phyloP scores from a whole-genome alignment of 768 basidiomycete species.

The Auriculariales sp. region DNA sequence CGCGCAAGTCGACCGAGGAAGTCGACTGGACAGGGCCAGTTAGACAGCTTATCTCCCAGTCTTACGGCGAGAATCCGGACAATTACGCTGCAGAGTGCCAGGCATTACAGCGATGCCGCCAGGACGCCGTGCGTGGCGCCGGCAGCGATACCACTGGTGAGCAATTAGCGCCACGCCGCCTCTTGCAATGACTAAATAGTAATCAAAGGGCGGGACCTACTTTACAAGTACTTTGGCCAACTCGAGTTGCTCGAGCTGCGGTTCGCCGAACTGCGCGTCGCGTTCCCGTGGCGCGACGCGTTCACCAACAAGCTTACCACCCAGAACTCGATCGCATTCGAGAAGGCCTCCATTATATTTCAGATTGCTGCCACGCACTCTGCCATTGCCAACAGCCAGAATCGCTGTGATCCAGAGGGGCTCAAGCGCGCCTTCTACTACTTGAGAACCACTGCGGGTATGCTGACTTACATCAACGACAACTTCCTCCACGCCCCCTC shows the following conservation, averaged over 20 bases:
- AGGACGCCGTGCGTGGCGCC: slow-evolving; percentile 92
- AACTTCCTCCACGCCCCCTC: slow-evolving; percentile 97
- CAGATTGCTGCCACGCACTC: slow-evolving; percentile 93
- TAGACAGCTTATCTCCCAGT: slow-evolving; percentile 70
- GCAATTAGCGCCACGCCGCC: slow-evolving; percentile 9
- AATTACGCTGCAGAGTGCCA: slow-evolving; percentile 75
- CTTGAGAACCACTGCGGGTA: slow-evolving; percentile 79
- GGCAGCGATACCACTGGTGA: slow-evolving; percentile 90
- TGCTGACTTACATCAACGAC: slow-evolving; percentile 98
- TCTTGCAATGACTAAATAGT: background rate
- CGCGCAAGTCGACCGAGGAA: slow-evolving; percentile 88
- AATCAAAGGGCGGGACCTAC: slow-evolving; percentile 62
- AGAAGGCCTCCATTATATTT: slow-evolving; percentile 95
- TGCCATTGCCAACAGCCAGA: slow-evolving; percentile 74
- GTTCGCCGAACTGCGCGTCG: slow-evolving; percentile 91
- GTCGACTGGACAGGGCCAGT: slow-evolving; percentile 93
- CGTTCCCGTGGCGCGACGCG: slow-evolving; percentile 94
- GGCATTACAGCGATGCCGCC: slow-evolving; percentile 75
- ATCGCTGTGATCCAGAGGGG: slow-evolving; percentile 79
- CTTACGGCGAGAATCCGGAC: slow-evolving; percentile 88
- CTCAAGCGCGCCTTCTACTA: slow-evolving; percentile 88
- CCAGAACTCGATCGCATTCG: slow-evolving; percentile 92
- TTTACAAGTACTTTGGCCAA: slow-evolving; percentile 99
- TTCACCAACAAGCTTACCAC: slow-evolving; percentile 89
- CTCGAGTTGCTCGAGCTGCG: slow-evolving; percentile 92